A percentile compares a stretch with the other conserved stretches of the same genome.
phyloP scores from a whole-genome alignment of 2,329 filamentous ascomycete genomes.

The Epichloe festucae region DNA sequence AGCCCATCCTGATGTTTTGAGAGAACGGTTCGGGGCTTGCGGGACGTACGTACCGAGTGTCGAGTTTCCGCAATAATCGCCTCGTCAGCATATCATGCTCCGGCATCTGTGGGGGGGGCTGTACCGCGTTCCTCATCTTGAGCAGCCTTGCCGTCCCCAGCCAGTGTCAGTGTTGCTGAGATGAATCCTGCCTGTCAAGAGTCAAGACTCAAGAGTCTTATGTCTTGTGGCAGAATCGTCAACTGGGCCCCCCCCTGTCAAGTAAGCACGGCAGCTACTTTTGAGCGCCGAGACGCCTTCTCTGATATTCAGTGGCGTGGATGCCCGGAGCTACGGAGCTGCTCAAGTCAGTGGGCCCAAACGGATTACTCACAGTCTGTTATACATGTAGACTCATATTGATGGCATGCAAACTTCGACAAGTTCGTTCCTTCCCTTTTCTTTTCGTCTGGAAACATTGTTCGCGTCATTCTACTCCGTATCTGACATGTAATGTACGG shows the following conservation, averaged over 20 bases:
- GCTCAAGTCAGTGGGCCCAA: not conserved
- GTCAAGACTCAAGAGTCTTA: not conserved
- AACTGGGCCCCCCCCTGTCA: not conserved
- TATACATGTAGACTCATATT: not conserved
- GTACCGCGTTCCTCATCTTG: slow-evolving; percentile 11
- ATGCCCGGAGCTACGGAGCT: not conserved
- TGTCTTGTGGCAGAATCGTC: not conserved
- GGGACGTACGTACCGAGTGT: slow-evolving; percentile 11
- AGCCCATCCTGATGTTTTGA: not conserved
- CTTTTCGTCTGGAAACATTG: not conserved
- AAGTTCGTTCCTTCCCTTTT: not conserved
- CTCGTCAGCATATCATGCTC: slow-evolving; percentile 10
- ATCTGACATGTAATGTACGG: not conserved
- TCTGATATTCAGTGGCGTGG: not conserved
- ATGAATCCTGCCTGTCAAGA: not conserved
- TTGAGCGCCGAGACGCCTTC: not conserved
- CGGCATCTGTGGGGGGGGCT: slow-evolving; percentile 3
- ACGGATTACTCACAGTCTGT: not conserved
- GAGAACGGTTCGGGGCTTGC: not conserved
- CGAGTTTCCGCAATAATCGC: slow-evolving; percentile 16
- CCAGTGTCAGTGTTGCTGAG: not conserved
- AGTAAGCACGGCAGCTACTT: not conserved
- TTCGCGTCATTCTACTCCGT: not conserved
- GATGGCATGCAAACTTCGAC: not conserved
- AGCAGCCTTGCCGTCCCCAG: slow-evolving; percentile 9